phyloP scores from a whole-genome alignment of 2,329 filamentous ascomycete species.

The Clarireedia hainanense region DNA sequence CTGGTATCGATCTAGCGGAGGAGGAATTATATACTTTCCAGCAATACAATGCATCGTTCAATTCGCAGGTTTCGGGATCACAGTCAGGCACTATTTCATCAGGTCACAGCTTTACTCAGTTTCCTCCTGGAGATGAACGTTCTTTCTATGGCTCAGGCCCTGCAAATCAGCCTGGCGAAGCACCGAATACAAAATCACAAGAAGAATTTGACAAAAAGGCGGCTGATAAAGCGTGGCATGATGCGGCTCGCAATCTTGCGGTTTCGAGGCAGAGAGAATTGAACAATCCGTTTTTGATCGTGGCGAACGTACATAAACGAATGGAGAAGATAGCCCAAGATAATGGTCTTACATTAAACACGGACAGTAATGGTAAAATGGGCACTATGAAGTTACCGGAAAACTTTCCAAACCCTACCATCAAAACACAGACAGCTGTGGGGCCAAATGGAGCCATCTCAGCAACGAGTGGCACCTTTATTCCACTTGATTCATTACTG shows the following conservation, averaged over 20 bases:
- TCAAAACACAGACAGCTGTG: constrained; percentile 48
- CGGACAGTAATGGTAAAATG: constrained; percentile 48
- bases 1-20: constrained; percentile 78
- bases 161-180: constrained; percentile 52
- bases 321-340: constrained; percentile 51
- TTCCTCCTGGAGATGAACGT: constrained; percentile 45
- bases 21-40: constrained; percentile 77
- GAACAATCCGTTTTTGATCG: constrained; percentile 42
- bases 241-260: constrained; percentile 48
- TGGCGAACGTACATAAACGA: constrained; percentile 30
- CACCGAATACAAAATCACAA: constrained; percentile 41
- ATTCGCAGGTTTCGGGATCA: constrained; percentile 35
- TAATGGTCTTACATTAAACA: constrained; percentile 47
- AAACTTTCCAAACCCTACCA: constrained; percentile 22
- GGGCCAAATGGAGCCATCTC: constrained; percentile 58
- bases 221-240: constrained; percentile 57
- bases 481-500: constrained; percentile 67
- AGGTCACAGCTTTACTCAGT: constrained; percentile 43
- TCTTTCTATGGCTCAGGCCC: constrained; percentile 58
- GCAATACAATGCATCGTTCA: constrained; percentile 48
- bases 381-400: constrained; percentile 27
- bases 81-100: constrained; percentile 34
- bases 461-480: constrained; percentile 56
- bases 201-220: constrained; percentile 59
- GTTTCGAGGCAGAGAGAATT: constrained; percentile 51